Percentiles rank a stretch among this genome's conserved stretches.
Conservation (phyloP, 495 filamentous ascomycete species). For the Tuber aestivum region DNA sequence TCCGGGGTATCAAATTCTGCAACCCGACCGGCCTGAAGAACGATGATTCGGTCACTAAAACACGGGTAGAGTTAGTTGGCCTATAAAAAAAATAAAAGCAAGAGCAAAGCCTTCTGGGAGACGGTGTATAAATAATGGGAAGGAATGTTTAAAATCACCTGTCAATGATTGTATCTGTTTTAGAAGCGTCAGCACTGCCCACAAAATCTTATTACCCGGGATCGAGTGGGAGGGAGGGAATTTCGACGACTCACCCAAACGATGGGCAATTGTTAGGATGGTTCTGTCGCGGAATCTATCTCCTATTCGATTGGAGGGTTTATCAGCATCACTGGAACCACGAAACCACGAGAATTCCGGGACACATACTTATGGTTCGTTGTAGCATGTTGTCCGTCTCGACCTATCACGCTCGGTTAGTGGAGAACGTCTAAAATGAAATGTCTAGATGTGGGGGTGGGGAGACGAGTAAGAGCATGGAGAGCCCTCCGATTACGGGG, state of each 20-base stretch:
- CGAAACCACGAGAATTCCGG: slow-evolving; percentile 16
- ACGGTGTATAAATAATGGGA: slow-evolving; percentile 1
- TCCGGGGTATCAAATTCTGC: slow-evolving; percentile 56
- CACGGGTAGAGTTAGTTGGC: slow-evolving; percentile 6
- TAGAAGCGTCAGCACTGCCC: not conserved
- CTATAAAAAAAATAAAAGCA: not conserved
- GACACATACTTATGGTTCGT: slow-evolving; percentile 37
- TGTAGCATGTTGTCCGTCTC: slow-evolving; percentile 42
- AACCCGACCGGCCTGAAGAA: slow-evolving; percentile 45
- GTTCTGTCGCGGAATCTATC: slow-evolving; percentile 57
- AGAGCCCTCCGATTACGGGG: slow-evolving; percentile 69
- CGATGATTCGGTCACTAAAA: slow-evolving; percentile 36
- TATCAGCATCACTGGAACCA: slow-evolving; percentile 33
- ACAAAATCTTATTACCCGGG: not conserved
- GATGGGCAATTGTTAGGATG: slow-evolving; percentile 95
- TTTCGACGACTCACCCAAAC: slow-evolving; percentile 60
- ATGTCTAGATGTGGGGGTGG: slow-evolving; percentile 17
- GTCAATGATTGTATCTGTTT: slow-evolving; percentile 39
- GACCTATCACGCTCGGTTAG: slow-evolving; percentile 31
- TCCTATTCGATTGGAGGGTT: slow-evolving; percentile 28
- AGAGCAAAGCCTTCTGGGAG: not conserved
- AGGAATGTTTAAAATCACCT: slow-evolving; percentile 20
- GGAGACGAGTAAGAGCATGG: slow-evolving; percentile 52
- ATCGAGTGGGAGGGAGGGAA: not conserved
- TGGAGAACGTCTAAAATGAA: slow-evolving; percentile 22